Conservation (phyloP, 768 basidiomycete genomes). For the Lepiota subincarnata region DNA sequence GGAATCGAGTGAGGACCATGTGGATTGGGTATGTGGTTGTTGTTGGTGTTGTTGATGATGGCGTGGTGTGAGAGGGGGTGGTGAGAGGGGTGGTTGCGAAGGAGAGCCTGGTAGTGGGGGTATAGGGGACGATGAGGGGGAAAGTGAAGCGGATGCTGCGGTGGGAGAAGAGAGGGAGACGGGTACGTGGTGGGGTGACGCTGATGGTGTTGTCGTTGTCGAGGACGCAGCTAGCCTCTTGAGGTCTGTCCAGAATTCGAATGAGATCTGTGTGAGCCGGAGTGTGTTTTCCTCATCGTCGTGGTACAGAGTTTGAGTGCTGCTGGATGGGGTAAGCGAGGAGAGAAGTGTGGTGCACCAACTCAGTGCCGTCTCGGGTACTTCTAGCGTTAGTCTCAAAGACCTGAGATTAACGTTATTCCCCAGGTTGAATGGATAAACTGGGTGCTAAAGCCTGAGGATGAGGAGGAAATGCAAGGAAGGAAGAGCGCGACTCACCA, state of each 20-base stretch:
- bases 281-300: conserved; percentile 11
- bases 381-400: conserved; percentile 38
- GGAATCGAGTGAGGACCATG: conserved; percentile 32
- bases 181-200: not conserved
- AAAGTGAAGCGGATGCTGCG: too few relatives aligned
- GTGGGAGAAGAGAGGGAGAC: not conserved
- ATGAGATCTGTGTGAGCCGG: conserved; percentile 27
- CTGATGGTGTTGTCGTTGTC: not conserved
- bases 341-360: conserved; percentile 34
- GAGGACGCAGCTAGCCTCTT: conserved; percentile 25
- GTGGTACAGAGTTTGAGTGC: conserved; percentile 11
- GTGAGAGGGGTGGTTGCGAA: not conserved
- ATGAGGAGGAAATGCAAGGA: not conserved
- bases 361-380: conserved; percentile 29
- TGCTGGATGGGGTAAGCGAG: conserved; percentile 16
- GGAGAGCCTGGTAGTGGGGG: not conserved
- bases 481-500: conserved; percentile 24
- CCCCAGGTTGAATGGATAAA: conserved; percentile 32
- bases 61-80: not conserved
- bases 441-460: conserved; percentile 10
- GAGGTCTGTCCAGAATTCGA: conserved; percentile 40
- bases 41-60: not conserved
- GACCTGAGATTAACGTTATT: conserved; percentile 32
- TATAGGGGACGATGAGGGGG: not conserved
- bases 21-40: not conserved